Evolutionary conservation across 2,329 filamentous ascomycete genomes (phyloP), one percentile per base, ranked within the genome.

Genomic region (Pestalotiopsis sp.): DNA sequence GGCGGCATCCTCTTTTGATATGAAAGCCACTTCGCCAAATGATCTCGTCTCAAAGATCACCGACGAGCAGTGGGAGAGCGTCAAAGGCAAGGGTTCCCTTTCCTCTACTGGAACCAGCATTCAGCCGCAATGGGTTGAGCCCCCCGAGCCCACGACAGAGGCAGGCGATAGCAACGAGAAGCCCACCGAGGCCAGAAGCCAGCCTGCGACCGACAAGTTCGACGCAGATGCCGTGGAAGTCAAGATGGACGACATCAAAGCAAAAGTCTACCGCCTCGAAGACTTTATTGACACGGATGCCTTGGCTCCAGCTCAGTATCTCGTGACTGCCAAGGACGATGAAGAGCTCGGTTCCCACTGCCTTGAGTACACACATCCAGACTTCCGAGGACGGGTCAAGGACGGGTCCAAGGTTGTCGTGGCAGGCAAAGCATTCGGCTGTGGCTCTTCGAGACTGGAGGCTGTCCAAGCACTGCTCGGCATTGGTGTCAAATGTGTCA

Each of bases 211-310:
- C 3, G 17, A 52, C 6, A 23, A n/a, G 17, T 1, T n/a, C 17
- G 45, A 9, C 17, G 17, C 31, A 14, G 60, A 63, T 23, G 38
- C 14, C n/a, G 45, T n/a, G 20, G 45, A 52, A 20, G 60, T 14
- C 25, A 63, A 13, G 13, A 41, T 61, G 20, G 41, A 67, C 31
- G 68, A 71, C 6, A 74, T 83, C 11, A 71, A 63, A 12, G 76
- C 79, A 14, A 84, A 78, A 68, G 73, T 84, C 2, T 77, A 83
- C 39, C 71, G 70, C 3, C 72, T 85, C 0, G 83, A 82, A 11
- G 82, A 85, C 68, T 83, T 83, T 60, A 79, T 85, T 66, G 82
- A 85, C 68, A 85, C 81, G 11, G 79, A 81, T 69, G 80, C 79
- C 78, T 75, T 85, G 5, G 81, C 81, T 4, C 82, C 81, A 0